Evolutionary conservation across 2,329 filamentous ascomycete genomes (phyloP), one percentile per base, ranked within the genome.

Genomic region (Talaromyces piceae): DNA sequence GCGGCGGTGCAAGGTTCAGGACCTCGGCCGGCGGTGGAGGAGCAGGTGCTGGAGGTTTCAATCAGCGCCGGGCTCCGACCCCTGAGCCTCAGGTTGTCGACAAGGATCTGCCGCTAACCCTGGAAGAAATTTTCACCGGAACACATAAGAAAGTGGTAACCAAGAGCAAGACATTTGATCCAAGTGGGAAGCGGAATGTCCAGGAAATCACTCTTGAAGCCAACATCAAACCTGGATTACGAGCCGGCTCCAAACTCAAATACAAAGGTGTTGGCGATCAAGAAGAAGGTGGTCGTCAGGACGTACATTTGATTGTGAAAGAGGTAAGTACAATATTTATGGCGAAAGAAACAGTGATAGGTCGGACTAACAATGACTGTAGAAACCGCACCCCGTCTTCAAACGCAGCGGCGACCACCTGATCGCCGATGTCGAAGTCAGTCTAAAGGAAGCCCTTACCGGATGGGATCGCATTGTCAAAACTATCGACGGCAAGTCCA

Each of bases 251-350:
- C 64, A 98, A 97, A 78, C 95, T 98, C 71, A 96, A 96, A 73
- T 98, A 95, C 67, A 88, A 87, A 64, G 90, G 91, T 39, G 91
- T 98, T n/a, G 93, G 93, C 9, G 93, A 98, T 69, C 91, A 97
- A 68, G 90, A 95, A 55, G 93, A 97, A 65, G 93, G 93, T 39
- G 91, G 91, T 12, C 88, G 90, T 53, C 93, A 98, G 69, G 93
- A 98, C 70, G 72, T 98, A 48, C 91, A 96, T 68, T 95, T 98
- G 62, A 86, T 98, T 53, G 81, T 98, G 20, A 86, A 90, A 70
- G 91, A 96, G 85, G 89, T 91, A 81, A 76, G 84, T 65, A 31
- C 9, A n/a, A n/a, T n/a, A n/a, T n/a, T 18, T 45, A 33, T 5
- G 5, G 27, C n/a, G 16, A 33, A 26, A 13, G 9, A 20, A n/a